These are phyloP conservation scores for Coemansia javaensis DNA, from an alignment of 192 early-diverging fungal genomes.

Conservation along the genomic window DNA sequence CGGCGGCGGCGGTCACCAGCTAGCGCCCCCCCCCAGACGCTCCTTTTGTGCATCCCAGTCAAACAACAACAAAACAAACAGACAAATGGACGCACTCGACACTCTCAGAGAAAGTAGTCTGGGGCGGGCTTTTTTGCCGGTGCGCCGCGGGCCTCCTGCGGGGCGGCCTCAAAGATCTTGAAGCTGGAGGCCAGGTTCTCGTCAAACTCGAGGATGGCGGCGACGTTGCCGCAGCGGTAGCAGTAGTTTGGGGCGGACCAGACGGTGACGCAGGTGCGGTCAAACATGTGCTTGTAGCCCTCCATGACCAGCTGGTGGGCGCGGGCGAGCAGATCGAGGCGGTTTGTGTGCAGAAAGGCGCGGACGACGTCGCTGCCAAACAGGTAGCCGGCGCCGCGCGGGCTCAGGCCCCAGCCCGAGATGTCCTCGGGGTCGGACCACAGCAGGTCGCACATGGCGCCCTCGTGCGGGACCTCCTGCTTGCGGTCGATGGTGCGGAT, in stretches of 20 bases:
- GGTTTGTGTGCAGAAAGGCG: constrained; percentile 77
- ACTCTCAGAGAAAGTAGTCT: constrained; percentile 94
- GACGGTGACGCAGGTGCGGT: constrained; percentile 91
- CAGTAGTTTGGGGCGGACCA: constrained; percentile 99
- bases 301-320: constrained; percentile 98
- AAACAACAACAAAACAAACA: constrained; percentile 2
- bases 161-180: constrained; percentile 91
- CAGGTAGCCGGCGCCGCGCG: constrained; percentile 95
- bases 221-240: constrained; percentile 98
- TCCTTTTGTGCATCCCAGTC: too few relatives aligned
- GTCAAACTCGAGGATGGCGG: constrained; percentile 92
- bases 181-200: constrained; percentile 82
- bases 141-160: constrained; percentile 76
- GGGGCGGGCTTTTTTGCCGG: constrained; percentile 83
- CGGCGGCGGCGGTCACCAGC: constrained; percentile 4
- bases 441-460: constrained; percentile 94
- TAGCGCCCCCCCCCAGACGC: not conserved
- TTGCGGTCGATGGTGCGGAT: constrained; percentile 91
- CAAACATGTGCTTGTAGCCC: constrained; percentile 96
- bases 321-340: constrained; percentile 83
- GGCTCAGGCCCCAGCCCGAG: constrained; percentile 89
- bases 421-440: constrained; percentile 97
- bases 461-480: constrained; percentile 97
- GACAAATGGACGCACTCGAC: too few relatives aligned
- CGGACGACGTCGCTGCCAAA: constrained; percentile 92